Percentiles rank a stretch among this genome's conserved stretches.
Evolutionary conservation across 345 rosid genomes (phyloP).

Genomic region (Adansonia digitata): DNA sequence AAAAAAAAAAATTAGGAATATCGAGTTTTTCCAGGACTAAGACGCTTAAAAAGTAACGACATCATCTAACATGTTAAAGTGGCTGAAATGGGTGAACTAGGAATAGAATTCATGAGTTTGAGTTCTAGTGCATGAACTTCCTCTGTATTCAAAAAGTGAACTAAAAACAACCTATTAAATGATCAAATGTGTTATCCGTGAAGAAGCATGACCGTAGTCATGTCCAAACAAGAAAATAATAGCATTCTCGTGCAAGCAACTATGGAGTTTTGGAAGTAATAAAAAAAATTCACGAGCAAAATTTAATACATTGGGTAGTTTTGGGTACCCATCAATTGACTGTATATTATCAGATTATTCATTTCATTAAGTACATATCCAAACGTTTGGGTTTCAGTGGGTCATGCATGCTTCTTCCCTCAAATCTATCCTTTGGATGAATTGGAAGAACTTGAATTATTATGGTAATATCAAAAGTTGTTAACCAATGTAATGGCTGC

Average conservation of each 20-base stretch:
- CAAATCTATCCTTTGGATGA: background rate
- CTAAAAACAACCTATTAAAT: background rate
- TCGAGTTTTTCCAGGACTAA: background rate
- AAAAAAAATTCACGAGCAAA: background rate
- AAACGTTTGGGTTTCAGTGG: background rate
- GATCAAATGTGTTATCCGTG: constrained; percentile 2
- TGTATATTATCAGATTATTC: background rate
- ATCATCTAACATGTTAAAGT: background rate
- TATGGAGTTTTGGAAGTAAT: too few relatives aligned
- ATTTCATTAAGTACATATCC: constrained; percentile 6
- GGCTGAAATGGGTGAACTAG: background rate
- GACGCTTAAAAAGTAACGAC: background rate
- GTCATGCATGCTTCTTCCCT: background rate
- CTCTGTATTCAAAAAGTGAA: background rate
- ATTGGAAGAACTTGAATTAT: background rate
- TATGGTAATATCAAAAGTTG: too few relatives aligned
- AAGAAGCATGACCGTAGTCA: constrained; percentile 5
- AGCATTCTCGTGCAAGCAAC: too few relatives aligned
- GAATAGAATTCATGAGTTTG: background rate
- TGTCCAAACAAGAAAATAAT: too few relatives aligned
- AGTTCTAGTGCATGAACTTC: background rate
- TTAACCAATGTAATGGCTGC: too few relatives aligned
- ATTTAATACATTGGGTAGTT: background rate
- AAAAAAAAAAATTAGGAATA: background rate
- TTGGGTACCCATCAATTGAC: background rate